Base-by-base conservation (phyloP, 2,329 filamentous ascomycete genomes). In the Triangularia setosa region DNA sequence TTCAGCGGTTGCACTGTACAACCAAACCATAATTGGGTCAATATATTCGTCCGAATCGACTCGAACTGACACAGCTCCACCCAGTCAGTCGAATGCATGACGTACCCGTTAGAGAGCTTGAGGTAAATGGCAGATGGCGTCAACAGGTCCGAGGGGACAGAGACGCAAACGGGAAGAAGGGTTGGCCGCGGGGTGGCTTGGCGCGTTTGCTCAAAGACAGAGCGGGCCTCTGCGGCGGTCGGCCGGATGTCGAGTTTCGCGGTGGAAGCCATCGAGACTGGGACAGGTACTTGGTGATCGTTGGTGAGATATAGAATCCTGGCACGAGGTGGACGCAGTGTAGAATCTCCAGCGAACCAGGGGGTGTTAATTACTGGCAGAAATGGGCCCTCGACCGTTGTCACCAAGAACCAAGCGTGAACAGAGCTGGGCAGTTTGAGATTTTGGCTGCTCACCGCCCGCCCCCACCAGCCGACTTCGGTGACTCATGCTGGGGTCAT, bases 41-140 rank as follows among this genome's bases (percentile, higher is more conserved):
- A 44, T 12, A n/a, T n/a, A 40, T 6, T 28, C 3, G 14, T 9
- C 16, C 35, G 16, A 48, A 25, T 11, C 16, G 35, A n/a, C 27
- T n/a, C 16, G 4, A 40, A 56, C 62, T 27, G 63, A 28, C 14
- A 21, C n/a, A 5, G 14, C 14, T 40, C 35, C 35, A 40, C 35
- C 14, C 24, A 24, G 18, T 9, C 40, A 53, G 35, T 18, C 28
- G 9, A 21, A 21, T 16, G 27, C 56, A n/a, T 33, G 16, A 62
- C 67, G 28, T 65, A 69, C 68, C 69, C 69, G 67, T 88, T 84
- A 35, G 91, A 89, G 70, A 97, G 84, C 79, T 97, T 98, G 69
- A 99, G 85, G 78, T 98, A 99, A 71, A 96, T 94, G 67, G 91
- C 87, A n/a, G 92, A 94, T 2, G 95, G 95, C 1, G 94, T 99